phyloP scores from a whole-genome alignment of 176 grass and related monocot genomes.

The Ananas comosus region DNA sequence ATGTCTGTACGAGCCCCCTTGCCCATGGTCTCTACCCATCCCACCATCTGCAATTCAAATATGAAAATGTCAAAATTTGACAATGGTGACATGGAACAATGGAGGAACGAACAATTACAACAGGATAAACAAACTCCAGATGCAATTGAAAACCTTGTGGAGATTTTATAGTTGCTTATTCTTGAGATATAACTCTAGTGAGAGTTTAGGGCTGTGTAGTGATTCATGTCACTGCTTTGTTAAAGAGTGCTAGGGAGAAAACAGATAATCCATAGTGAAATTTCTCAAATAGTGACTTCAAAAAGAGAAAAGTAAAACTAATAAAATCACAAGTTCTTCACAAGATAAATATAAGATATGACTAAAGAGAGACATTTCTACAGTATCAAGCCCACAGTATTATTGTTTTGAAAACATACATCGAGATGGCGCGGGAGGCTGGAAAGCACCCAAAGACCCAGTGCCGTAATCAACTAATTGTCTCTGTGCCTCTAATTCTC shows the following conservation, averaged over 20 bases:
- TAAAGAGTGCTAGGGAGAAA: no score
- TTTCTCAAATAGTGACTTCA: no score
- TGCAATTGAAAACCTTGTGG: no score
- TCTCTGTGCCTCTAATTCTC: slow-evolving; percentile 86
- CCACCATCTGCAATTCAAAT: slow-evolving; percentile 54
- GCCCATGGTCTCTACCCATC: slow-evolving; percentile 41
- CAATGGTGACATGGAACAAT: neutral
- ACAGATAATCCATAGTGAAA: no score
- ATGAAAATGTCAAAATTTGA: neutral
- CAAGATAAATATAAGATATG: neutral
- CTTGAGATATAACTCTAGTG: no score
- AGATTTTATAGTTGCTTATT: no score
- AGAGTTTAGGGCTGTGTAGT: no score
- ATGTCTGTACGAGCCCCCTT: slow-evolving; percentile 48
- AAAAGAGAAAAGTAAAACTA: neutral
- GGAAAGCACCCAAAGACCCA: slow-evolving; percentile 27
- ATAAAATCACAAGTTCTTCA: neutral
- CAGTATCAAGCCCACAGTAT: neutral
- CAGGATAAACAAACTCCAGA: no score
- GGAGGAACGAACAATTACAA: no score
- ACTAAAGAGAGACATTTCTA: neutral
- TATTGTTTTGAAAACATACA: slow-evolving; percentile 18
- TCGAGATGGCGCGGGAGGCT: slow-evolving; percentile 5
- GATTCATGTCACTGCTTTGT: no score
- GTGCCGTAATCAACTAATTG: slow-evolving; percentile 86